phyloP scores from a whole-genome alignment of 495 filamentous ascomycete species.

The Physcia stellaris region DNA sequence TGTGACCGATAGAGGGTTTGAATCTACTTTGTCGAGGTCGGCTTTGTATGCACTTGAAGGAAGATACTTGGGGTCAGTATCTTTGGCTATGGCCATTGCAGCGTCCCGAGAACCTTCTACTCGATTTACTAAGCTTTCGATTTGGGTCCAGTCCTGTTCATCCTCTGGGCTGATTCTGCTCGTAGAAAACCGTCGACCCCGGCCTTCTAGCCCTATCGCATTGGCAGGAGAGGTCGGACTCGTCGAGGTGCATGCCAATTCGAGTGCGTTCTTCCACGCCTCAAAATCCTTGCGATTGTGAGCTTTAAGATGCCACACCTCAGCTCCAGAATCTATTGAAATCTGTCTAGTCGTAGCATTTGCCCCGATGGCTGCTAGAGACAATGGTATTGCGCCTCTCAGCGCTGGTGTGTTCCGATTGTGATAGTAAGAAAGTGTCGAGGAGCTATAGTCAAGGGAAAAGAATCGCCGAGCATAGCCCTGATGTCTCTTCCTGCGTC shows the following conservation, averaged over 20 bases:
- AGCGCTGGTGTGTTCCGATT: conserved; percentile 81
- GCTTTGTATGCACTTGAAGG: conserved; percentile 5
- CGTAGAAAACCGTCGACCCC: conserved; percentile 12
- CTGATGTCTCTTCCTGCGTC: conserved; percentile 82
- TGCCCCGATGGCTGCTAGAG: conserved; percentile 77
- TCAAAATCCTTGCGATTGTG: conserved; percentile 68
- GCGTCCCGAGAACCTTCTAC: conserved; percentile 83
- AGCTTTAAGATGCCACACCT: conserved; percentile 92
- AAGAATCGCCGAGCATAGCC: conserved; percentile 90
- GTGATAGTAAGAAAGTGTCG: conserved; percentile 89
- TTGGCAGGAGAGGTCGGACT: conserved; percentile 17
- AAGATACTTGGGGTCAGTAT: conserved; percentile 57
- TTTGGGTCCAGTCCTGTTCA: conserved; percentile 71
- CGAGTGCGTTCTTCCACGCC: conserved; percentile 74
- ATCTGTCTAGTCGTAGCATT: conserved; percentile 81
- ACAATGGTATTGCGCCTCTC: conserved; percentile 82
- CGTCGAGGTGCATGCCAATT: conserved; percentile 29
- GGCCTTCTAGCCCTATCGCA: conserved; percentile 8
- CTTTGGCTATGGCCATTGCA: conserved; percentile 67
- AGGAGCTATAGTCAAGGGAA: conserved; percentile 81
- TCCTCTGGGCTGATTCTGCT: conserved; percentile 32
- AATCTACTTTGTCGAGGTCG: conserved; percentile 3
- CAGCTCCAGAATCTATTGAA: conserved; percentile 89
- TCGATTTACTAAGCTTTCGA: conserved; percentile 68
- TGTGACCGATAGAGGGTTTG: conserved; percentile 6